A percentile compares a stretch with the other conserved stretches of the same genome.
phyloP scores from a whole-genome alignment of 768 basidiomycete genomes.

The Coprinopsis sp. region DNA sequence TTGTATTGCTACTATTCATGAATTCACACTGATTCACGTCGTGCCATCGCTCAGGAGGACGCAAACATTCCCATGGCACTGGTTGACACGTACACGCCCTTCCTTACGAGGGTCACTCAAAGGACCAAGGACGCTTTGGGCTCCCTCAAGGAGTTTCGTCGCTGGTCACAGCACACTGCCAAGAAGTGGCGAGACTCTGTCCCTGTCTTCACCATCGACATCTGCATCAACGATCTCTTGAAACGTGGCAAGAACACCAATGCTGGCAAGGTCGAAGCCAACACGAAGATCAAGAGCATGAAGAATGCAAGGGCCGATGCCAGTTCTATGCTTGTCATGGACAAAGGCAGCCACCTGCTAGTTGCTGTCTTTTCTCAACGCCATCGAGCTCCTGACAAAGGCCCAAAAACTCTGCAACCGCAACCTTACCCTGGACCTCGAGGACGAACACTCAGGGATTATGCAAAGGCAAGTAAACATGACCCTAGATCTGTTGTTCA shows the following conservation, averaged over 20 bases:
- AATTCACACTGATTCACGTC: no score
- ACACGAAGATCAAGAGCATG: background rate
- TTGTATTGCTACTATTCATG: no score
- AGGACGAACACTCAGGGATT: conserved; percentile 6
- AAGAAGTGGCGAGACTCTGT: no score
- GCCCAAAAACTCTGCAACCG: background rate
- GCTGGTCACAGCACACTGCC: no score
- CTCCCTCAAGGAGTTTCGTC: no score
- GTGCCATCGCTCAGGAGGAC: no score
- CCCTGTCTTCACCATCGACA: no score
- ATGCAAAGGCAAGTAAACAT: background rate
- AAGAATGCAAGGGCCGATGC: background rate
- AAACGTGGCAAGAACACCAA: background rate
- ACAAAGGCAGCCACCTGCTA: conserved; percentile 1
- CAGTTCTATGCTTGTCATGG: conserved; percentile 4
- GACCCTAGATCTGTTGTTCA: background rate
- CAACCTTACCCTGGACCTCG: conserved; percentile 5
- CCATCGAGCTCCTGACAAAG: background rate
- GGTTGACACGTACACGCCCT: no score
- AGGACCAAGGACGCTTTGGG: no score
- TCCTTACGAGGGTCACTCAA: no score
- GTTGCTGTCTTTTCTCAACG: conserved; percentile 3
- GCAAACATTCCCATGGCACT: no score
- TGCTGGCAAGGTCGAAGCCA: background rate
- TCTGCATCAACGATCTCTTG: no score